Percentiles rank a stretch among this genome's conserved stretches.
These are phyloP conservation scores for Moricandia arvensis DNA, from an alignment of 345 rosid genomes.

Conservation along the genomic window DNA sequence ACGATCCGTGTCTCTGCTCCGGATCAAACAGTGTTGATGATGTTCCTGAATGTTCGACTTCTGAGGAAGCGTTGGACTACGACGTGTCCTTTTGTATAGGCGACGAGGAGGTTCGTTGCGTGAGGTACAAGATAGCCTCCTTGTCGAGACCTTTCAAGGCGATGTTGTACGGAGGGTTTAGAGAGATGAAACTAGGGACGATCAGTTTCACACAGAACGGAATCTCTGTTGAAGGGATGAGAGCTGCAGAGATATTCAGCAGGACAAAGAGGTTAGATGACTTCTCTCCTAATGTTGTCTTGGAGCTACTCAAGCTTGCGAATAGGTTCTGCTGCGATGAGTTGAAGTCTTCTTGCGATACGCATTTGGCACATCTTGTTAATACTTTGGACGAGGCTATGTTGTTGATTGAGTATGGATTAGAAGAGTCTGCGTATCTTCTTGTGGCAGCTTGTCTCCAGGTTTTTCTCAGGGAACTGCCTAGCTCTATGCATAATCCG, in stretches of 20 bases:
- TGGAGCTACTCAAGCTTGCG: conserved; percentile 71
- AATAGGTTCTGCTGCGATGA: conserved; percentile 76
- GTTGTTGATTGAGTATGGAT: conserved; percentile 64
- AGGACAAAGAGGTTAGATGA: conserved; percentile 31
- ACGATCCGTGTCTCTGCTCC: conserved; percentile 57
- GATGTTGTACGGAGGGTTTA: conserved; percentile 72
- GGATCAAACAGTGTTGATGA: conserved; percentile 25
- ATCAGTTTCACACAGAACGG: conserved; percentile 62
- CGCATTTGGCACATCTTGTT: conserved; percentile 58
- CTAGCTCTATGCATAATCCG: conserved; percentile 53
- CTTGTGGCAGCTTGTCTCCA: conserved; percentile 82
- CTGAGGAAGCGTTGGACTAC: conserved; percentile 41
- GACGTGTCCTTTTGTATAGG: conserved; percentile 78
- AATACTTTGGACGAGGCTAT: conserved; percentile 50
- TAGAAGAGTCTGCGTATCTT: conserved; percentile 64
- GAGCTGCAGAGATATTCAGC: conserved; percentile 61
- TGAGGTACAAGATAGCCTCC: conserved; percentile 56
- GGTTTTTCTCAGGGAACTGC: conserved; percentile 68
- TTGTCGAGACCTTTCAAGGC: conserved; percentile 63
- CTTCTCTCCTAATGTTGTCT: conserved; percentile 41
- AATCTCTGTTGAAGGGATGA: conserved; percentile 57
- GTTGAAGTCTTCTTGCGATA: conserved; percentile 68
- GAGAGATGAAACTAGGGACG: conserved; percentile 55
- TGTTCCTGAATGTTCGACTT: conserved; percentile 55
- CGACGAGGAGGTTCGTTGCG: conserved; percentile 63